Base-by-base conservation (phyloP, 345 rosid species). In the Schrenkiella parvula region DNA sequence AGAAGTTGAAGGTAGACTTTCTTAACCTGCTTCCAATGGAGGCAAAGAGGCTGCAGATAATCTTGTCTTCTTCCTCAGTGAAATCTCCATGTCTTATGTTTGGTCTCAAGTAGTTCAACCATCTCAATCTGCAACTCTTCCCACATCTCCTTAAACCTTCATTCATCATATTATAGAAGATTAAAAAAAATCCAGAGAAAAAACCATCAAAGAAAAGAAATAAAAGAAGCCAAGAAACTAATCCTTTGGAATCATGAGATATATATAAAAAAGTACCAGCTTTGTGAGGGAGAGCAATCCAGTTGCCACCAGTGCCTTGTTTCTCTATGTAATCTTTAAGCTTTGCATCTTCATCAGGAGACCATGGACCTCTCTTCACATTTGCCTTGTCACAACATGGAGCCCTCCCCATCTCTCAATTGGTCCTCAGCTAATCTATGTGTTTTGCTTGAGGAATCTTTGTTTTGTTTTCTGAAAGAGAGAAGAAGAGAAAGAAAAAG, bases 341-440 rank as follows among this genome's bases (percentile, higher is more conserved):
- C 83, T 85, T 85, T 35, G 88, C 91, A 83, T 91, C 97, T 87
- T 91, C 97, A 77, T 89, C 95, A 61, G 97, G 93, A n/a, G 93
- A 91, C 97, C 97, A 91, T 48, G 97, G 91, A 35, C 97, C 97
- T 82, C 81, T 89, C 87, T 89, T 89, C 68, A 91, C 96, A 74
- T 85, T 87, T 15, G 90, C 88, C 78, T 89, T 91, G 81, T 91
- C 96, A 84, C 97, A 91, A 47, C 97, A 89, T 65, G 96, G 97
- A 76, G 96, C 93, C 74, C 97, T 91, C 26, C 96, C 97, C 97
- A 89, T 91, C 26, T 81, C 38, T 61, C 59, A 23, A 23, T 50
- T 8, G 35, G 17, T 64, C 62, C 50, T 71, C 25, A 21, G 55
- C 8, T 56, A 31, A 58, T 61, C 32, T 73, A 9, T 28, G 17